phyloP scores from a whole-genome alignment of 2,329 filamentous ascomycete species.

The Colletotrichum chlorophyti region DNA sequence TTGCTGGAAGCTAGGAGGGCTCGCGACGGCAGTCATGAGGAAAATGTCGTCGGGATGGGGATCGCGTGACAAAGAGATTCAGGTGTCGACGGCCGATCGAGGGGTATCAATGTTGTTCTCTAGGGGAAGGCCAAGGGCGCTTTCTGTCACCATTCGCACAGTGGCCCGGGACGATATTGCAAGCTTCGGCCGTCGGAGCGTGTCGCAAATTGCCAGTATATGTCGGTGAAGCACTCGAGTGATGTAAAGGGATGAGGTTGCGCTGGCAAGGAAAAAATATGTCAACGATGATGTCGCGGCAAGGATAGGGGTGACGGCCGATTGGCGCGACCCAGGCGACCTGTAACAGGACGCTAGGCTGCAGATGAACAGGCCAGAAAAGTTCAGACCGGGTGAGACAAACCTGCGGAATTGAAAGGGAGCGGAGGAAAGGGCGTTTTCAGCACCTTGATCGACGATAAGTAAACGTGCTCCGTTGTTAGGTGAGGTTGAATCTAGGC shows the following conservation, averaged over 20 bases:
- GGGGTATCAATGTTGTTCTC: slow-evolving; percentile 36
- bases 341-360: background rate
- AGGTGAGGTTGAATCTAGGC: slow-evolving; percentile 26
- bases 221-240: background rate
- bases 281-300: slow-evolving; percentile 29
- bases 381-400: background rate
- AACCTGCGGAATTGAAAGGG: slow-evolving; percentile 24
- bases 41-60: slow-evolving; percentile 32
- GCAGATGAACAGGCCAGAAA: background rate
- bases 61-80: slow-evolving; percentile 4
- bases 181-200: background rate
- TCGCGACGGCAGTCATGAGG: slow-evolving; percentile 74
- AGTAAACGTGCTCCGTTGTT: slow-evolving; percentile 13
- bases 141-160: slow-evolving; percentile 26
- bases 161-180: slow-evolving; percentile 7
- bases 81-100: slow-evolving; percentile 28
- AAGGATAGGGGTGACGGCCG: slow-evolving; percentile 30
- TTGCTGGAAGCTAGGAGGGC: slow-evolving; percentile 67
- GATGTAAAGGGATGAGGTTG: slow-evolving; percentile 18
- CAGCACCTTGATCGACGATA: slow-evolving; percentile 20
- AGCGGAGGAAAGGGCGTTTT: slow-evolving; percentile 1
- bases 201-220: background rate
- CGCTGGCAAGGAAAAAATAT: slow-evolving; percentile 27
- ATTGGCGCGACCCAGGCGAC: slow-evolving; percentile 20
- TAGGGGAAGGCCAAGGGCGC: slow-evolving; percentile 5